phyloP scores from a whole-genome alignment of 2,329 filamentous ascomycete species.

The Fusarium humuli region DNA sequence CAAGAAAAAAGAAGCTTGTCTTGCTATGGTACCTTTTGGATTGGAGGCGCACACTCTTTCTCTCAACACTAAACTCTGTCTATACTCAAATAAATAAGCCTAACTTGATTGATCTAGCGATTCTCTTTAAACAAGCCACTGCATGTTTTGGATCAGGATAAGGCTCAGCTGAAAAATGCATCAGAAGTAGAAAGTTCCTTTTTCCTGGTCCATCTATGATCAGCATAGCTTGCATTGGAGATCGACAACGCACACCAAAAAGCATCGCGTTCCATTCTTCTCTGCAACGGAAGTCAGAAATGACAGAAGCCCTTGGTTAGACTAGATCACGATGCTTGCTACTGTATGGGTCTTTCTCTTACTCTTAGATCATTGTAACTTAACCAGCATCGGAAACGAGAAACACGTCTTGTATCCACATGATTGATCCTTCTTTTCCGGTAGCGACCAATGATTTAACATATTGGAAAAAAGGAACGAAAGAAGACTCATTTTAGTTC shows the following conservation, averaged over 20 bases:
- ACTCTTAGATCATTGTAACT: slow-evolving; percentile 16
- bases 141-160: slow-evolving; percentile 13
- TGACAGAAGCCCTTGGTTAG: slow-evolving; percentile 4
- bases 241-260: not conserved
- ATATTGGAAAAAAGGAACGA: slow-evolving; percentile 26
- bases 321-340: slow-evolving; percentile 15
- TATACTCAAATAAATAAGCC: not conserved
- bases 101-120: not conserved
- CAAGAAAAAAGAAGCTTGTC: not conserved
- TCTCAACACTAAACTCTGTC: slow-evolving; percentile 26
- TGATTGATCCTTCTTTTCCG: slow-evolving; percentile 24
- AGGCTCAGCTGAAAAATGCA: slow-evolving; percentile 19
- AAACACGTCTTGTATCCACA: slow-evolving; percentile 28
- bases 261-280: not conserved
- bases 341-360: slow-evolving; percentile 9
- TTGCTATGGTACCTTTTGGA: not conserved
- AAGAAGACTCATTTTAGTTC: not conserved
- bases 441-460: slow-evolving; percentile 28
- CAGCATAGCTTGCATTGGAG: slow-evolving; percentile 1
- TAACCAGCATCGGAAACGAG: slow-evolving; percentile 23
- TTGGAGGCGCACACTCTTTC: not conserved
- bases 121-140: slow-evolving; percentile 12
- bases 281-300: slow-evolving; percentile 6
- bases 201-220: not conserved
- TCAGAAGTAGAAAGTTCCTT: not conserved